Base-by-base conservation (phyloP, 306 rosid genomes). In the Vigna nakashimae region DNA sequence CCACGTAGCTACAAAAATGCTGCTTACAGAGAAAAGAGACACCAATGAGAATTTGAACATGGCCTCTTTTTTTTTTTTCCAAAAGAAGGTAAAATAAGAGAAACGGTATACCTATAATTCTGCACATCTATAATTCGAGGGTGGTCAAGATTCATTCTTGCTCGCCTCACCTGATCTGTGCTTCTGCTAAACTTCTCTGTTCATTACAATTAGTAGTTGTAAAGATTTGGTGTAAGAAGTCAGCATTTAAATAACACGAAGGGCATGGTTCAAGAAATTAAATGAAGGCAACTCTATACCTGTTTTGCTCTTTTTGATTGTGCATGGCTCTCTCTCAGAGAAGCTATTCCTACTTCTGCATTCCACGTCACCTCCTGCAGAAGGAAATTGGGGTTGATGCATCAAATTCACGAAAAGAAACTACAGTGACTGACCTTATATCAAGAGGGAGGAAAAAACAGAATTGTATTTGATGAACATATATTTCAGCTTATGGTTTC, bases 1-100 rank as follows among this genome's bases (percentile, higher is more conserved):
- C 99, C 99, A 96, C 77, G 99, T 86, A 71, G 90, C 97, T 69
- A 93, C 99, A 79, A 96, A 96, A 87, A 96, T 79, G 86, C 99
- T 96, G 90, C 75, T 58, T 75, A 69, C 17, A 20, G 26, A 85
- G 65, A 34, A 59, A n/a, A 69, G 46, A 79, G 74, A 48, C 67
- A 75, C 66, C 49, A 34, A 58, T 77, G 62, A 85, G 45, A 59
- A 79, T 62, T 17, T 72, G 65, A 75, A 79, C 70, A 73, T 55
- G 75, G 6, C 65, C 42, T 26, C 0, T 16, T 68, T 16, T 30
- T 16, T 30, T 16, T 30, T 45, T 43, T 55, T 13, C 2, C 2
- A 2, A 6, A 6, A 40, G 74, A 46, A 12, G 71, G 51, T 14
- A 70, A 15, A 65, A 74, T 74, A 43, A 57, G 74, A 72, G 70